These are phyloP conservation scores for Diaporthe caulivora DNA, from an alignment of 2,329 filamentous ascomycete species.

Conservation along the genomic window DNA sequence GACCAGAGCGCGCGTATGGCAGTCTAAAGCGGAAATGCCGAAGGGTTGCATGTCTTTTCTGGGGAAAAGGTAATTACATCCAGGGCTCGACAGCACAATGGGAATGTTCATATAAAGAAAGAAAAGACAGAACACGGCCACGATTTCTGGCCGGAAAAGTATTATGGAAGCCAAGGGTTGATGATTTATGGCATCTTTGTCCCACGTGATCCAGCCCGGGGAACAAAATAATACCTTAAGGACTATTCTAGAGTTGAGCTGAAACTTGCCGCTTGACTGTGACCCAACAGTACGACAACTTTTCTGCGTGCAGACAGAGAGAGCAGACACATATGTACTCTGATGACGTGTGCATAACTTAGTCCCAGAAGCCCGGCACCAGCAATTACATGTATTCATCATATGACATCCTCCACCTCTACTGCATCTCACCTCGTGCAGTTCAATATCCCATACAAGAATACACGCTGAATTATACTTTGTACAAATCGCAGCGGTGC, in stretches of 20 bases:
- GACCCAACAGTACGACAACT: no score
- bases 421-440: not conserved
- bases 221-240: no score
- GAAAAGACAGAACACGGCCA: no score
- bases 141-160: no score
- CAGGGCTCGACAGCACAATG: not conserved
- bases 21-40: not conserved
- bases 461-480: not conserved
- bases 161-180: no score
- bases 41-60: not conserved
- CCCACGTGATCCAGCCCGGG: no score
- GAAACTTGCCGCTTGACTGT: no score
- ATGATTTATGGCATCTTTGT: not conserved
- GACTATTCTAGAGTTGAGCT: no score
- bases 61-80: not conserved
- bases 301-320: no score
- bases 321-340: no score
- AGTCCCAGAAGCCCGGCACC: not conserved
- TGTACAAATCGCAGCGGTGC: not conserved
- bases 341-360: not conserved
- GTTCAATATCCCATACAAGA: not conserved
- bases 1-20: not conserved
- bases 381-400: not conserved
- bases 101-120: no score
- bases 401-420: not conserved